Base-by-base conservation (phyloP, 257 asterid genomes). In the Eustoma russellianum region DNA sequence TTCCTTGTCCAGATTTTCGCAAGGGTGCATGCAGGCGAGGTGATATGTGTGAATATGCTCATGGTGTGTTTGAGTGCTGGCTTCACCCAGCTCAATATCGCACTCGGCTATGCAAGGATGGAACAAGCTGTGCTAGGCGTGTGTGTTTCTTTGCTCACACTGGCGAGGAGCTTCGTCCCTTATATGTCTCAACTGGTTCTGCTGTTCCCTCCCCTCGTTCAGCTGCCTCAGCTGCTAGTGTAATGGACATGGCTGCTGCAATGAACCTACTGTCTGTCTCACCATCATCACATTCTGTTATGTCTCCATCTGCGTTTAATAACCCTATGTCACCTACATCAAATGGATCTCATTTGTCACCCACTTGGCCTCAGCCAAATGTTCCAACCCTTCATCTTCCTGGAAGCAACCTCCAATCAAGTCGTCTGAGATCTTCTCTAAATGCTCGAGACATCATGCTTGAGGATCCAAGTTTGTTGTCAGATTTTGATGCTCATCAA, bases 21-120 rank as follows among this genome's bases (percentile, higher is more conserved):
- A 91, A 85, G 71, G 97, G 95, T n/a, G 72, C 98, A 2, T 91
- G 98, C 60, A 70, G 95, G 69, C 75, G 98, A n/a, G 95, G 97
- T 12, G 97, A 91, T 73, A 82, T 87, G 97, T 91, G 98, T 24
- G 97, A 88, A 68, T 91, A 91, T 53, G 98, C 97, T 18, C 98
- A 91, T 60, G 98, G 98, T 33, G 98, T 91, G 63, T 91, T 91
- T 44, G 98, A 91, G 68, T 82, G 95, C 77, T 91, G 98, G 98
- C 88, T 91, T 16, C 98, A 87, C 74, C 98, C 98, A 1, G 97
- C 98, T 15, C 98, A 88, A 55, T 91, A 91, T 44, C 76, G 95
- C 3, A 91, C 97, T 3, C 67, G 95, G 19, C 77, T 87, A 2
- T 91, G 98, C 74, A 88, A 88, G 68, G 98, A 91, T 58, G 96